Base-by-base conservation (phyloP, 805 yeast genomes). In the Lipomyces orientalis region DNA sequence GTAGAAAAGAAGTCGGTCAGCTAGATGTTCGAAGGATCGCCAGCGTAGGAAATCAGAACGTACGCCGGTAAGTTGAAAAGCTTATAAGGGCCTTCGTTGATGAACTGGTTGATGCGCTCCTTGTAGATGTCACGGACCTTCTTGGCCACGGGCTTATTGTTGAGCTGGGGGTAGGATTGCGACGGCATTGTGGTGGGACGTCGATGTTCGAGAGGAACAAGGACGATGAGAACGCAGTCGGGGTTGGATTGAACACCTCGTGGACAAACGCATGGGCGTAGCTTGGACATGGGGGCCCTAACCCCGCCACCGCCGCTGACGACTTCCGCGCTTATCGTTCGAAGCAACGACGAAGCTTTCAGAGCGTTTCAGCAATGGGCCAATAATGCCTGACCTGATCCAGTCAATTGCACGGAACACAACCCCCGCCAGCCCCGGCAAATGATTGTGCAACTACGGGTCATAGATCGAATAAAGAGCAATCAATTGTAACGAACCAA, bases 91-190 rank as follows among this genome's bases (percentile, higher is more conserved):
- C 98, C 98, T n/a, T 87, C 88, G 19, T 75, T 74, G 57, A 86
- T 86, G 81, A 92, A 92, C 73, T 90, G 96, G 56, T 92, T 83
- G 68, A 93, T 80, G 58, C 97, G 83, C 74, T 86, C 84, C 71
- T 87, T 89, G 75, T 88, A 92, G 65, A 92, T 84, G 52, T 85
- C 83, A 75, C 90, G 93, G 56, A 91, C 86, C 70, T 93, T 92
- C 75, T 90, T 90, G 73, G 90, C 88, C 54, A 85, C 86, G 2
- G 97, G 97, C 29, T 77, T 78, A 56, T 78, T 77, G 76, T 83
- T 87, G 59, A 79, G 67, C 61, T 75, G 78, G 1, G 85, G 81
- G 64, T 69, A 69, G 12, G 60, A 34, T 9, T 54, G 31, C n/a
- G 71, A 64, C 33, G 64, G 64, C 67, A 64, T 64, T 14, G n/a